phyloP scores from a whole-genome alignment of 179 eudicot genomes.

The Beta corolliflora region DNA sequence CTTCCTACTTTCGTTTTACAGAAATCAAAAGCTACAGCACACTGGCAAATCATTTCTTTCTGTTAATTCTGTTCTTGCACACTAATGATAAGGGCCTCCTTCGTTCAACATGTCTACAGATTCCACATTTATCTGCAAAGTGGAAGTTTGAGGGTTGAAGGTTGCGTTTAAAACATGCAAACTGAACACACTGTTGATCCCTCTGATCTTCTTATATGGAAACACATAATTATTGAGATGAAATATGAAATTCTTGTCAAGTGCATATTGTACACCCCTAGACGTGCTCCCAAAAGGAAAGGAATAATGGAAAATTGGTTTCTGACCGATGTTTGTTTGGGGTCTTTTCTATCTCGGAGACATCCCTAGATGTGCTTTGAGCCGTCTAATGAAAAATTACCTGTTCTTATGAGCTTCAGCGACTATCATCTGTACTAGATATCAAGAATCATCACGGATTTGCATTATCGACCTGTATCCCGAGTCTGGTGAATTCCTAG shows the following conservation, averaged over 20 bases:
- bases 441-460: not conserved
- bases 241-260: no score
- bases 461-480: constrained; percentile 31
- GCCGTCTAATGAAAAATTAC: constrained; percentile 16
- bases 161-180: not conserved
- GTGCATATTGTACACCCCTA: no score
- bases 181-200: not conserved
- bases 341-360: not conserved
- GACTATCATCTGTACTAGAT: not conserved
- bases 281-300: not conserved
- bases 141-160: not conserved
- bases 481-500: constrained; percentile 28
- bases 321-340: not conserved
- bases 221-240: not conserved
- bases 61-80: not conserved
- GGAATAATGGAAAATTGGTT: not conserved
- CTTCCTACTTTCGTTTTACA: not conserved
- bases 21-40: not conserved
- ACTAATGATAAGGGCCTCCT: not conserved
- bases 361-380: not conserved
- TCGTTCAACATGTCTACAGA: not conserved
- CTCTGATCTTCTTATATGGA: not conserved
- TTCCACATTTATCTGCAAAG: not conserved
- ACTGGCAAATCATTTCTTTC: not conserved
- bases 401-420: constrained; percentile 19